Conservation (phyloP, 768 basidiomycete species). For the Leccinum olivaceopallidum region DNA sequence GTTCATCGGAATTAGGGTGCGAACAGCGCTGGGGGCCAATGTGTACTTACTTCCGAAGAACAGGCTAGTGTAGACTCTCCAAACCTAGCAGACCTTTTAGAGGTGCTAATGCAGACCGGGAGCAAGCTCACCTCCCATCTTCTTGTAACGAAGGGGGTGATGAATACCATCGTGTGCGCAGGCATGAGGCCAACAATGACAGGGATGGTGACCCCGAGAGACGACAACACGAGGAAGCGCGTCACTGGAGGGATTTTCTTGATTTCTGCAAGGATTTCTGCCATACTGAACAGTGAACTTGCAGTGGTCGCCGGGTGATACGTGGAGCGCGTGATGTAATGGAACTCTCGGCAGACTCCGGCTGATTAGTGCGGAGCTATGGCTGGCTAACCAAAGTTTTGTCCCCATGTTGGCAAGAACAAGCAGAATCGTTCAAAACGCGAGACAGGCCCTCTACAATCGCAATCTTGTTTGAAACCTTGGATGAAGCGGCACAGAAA, state of each 20-base stretch:
- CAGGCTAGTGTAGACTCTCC: conserved; percentile 74
- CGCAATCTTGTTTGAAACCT: background rate
- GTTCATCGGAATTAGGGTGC: background rate
- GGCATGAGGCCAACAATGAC: conserved; percentile 54
- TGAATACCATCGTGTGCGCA: conserved; percentile 56
- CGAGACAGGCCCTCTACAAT: background rate
- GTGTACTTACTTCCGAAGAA: conserved; percentile 60
- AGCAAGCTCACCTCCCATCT: conserved; percentile 50
- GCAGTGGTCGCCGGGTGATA: background rate
- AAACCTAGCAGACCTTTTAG: conserved; percentile 47
- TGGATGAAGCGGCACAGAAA: background rate
- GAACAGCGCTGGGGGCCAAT: background rate
- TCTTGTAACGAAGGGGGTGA: conserved; percentile 42
- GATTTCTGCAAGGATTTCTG: conserved; percentile 56
- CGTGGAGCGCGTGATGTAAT: background rate
- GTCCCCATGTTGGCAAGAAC: too few species aligned
- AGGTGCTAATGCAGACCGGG: background rate
- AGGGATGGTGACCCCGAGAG: conserved; percentile 59
- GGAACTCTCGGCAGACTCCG: background rate
- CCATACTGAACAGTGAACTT: conserved; percentile 35
- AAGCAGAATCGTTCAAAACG: too few species aligned
- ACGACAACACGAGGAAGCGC: conserved; percentile 62
- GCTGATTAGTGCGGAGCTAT: background rate
- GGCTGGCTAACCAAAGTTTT: too few species aligned
- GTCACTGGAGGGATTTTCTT: conserved; percentile 86